phyloP scores from a whole-genome alignment of 1,284 basidiomycete species.

The Golubevia sp. region DNA sequence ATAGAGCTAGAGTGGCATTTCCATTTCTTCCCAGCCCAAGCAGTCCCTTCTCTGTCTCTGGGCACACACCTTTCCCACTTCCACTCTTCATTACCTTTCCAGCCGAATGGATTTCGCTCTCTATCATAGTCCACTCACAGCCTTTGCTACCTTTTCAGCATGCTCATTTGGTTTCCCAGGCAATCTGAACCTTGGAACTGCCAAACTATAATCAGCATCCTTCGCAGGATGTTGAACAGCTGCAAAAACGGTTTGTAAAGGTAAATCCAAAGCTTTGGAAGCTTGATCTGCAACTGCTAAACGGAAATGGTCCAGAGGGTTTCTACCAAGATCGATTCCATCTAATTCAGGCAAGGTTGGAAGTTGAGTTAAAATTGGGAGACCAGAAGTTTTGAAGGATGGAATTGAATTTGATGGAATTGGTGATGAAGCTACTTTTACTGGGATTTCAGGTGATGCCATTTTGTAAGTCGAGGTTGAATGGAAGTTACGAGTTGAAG shows the following conservation, averaged over 20 bases:
- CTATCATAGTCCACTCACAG: slow-evolving; percentile 67
- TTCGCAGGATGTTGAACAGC: slow-evolving; percentile 91
- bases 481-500: background rate
- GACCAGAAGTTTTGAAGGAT: slow-evolving; percentile 64
- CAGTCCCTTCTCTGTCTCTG: too few relatives aligned
- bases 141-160: slow-evolving; percentile 74
- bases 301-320: slow-evolving; percentile 81
- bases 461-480: background rate
- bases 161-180: slow-evolving; percentile 81
- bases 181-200: slow-evolving; percentile 85
- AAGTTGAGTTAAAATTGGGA: slow-evolving; percentile 46
- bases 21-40: too few relatives aligned
- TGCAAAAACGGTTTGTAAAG: slow-evolving; percentile 70
- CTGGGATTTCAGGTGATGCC: too few relatives aligned
- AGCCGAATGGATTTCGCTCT: too few relatives aligned
- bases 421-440: background rate
- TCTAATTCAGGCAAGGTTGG: slow-evolving; percentile 46
- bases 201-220: slow-evolving; percentile 87
- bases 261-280: slow-evolving; percentile 70
- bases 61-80: too few relatives aligned
- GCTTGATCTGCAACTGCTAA: slow-evolving; percentile 80
- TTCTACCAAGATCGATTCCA: slow-evolving; percentile 71
- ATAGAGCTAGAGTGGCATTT: too few relatives aligned
- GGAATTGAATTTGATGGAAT: too few relatives aligned
- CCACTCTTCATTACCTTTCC: too few relatives aligned